Conservation (phyloP, 169 alveolate species). For the Theileria orientalis region DNA sequence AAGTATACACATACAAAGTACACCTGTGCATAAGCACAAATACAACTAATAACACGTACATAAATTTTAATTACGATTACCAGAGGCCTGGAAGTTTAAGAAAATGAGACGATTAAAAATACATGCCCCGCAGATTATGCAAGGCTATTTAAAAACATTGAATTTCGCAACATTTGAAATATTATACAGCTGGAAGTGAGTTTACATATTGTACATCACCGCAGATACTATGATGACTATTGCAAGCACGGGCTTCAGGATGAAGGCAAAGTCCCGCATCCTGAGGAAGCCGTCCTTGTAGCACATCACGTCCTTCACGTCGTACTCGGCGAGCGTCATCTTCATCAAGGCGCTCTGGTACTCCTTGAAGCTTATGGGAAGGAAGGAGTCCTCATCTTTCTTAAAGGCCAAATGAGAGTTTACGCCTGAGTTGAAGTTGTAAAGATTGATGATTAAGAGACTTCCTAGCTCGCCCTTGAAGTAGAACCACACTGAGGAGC, state of each 20-base stretch:
- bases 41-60: neutral
- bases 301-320: neutral
- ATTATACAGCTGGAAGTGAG: no score
- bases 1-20: neutral
- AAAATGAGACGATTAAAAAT: no score
- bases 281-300: neutral
- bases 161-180: no score
- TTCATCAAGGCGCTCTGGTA: neutral
- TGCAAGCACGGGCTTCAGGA: neutral
- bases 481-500: neutral
- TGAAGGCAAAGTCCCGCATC: neutral
- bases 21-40: neutral
- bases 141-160: no score
- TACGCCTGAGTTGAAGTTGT: neutral
- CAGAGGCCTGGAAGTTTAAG: no score
- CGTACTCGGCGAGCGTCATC: neutral
- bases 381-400: neutral
- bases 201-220: no score
- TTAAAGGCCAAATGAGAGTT: neutral
- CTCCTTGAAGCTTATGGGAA: neutral
- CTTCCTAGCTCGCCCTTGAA: neutral
- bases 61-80: neutral
- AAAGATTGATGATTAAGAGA: neutral
- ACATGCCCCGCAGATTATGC: no score
- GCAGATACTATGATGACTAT: neutral